These are phyloP conservation scores for Solanum aculeatissimum DNA, from an alignment of 305 asterid species.

Conservation along the genomic window DNA sequence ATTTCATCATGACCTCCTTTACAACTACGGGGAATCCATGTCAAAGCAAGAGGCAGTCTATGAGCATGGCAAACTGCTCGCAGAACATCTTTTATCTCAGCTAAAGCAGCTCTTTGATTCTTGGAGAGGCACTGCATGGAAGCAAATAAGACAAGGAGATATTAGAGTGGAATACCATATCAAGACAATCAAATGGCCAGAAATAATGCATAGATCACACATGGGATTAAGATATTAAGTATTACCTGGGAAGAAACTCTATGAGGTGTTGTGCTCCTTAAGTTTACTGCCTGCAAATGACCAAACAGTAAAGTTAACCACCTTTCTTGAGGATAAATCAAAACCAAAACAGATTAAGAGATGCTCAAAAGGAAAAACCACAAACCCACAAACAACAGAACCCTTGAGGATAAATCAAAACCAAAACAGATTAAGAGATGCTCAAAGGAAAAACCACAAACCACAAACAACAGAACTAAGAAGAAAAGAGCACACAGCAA, in stretches of 20 bases:
- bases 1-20: neutral
- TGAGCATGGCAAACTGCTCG: constrained; percentile 78
- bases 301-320: neutral
- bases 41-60: constrained; percentile 70
- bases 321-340: neutral
- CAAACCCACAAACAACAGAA: neutral
- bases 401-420: neutral
- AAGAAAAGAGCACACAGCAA: neutral
- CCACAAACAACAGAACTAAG: neutral
- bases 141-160: neutral
- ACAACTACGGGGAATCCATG: constrained; percentile 76
- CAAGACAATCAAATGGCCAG: neutral
- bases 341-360: neutral
- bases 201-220: neutral
- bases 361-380: neutral
- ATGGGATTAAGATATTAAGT: neutral
- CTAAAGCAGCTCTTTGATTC: constrained; percentile 59
- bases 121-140: constrained; percentile 47
- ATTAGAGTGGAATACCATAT: neutral
- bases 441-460: neutral
- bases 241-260: constrained; percentile 46
- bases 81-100: constrained; percentile 71
- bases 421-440: neutral
- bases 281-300: constrained; percentile 61
- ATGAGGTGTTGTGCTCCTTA: constrained; percentile 50